These are phyloP conservation scores for Rhizophora apiculata DNA, from an alignment of 345 rosid genomes.

Conservation along the genomic window DNA sequence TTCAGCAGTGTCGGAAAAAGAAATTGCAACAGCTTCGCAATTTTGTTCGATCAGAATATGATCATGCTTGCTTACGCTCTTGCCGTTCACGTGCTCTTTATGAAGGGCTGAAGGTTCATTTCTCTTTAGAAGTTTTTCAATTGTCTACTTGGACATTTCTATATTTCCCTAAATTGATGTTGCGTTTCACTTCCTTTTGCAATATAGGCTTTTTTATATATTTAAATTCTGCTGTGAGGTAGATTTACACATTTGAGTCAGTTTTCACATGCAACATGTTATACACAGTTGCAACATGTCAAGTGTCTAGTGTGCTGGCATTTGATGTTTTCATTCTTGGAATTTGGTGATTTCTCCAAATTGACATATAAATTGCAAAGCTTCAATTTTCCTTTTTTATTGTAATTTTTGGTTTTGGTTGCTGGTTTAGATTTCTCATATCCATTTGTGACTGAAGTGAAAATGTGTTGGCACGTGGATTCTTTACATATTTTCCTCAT, in stretches of 20 bases:
- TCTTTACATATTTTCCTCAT: too few relatives aligned
- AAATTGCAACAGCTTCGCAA: constrained; percentile 91
- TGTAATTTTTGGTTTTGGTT: neutral
- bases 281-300: neutral
- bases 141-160: too few relatives aligned
- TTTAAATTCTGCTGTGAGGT: too few relatives aligned
- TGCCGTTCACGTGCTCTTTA: constrained; percentile 96
- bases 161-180: too few relatives aligned
- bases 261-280: too few relatives aligned
- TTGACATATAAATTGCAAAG: neutral
- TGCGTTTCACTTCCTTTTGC: too few relatives aligned
- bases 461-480: too few relatives aligned
- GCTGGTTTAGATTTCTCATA: too few relatives aligned
- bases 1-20: constrained; percentile 63
- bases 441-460: too few relatives aligned
- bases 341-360: neutral
- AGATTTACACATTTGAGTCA: too few relatives aligned
- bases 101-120: constrained; percentile 83
- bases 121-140: constrained; percentile 5
- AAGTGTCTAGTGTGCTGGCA: neutral
- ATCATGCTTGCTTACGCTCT: constrained; percentile 92
- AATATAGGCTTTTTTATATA: too few relatives aligned
- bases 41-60: constrained; percentile 91
- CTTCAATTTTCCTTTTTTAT: neutral
- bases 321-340: neutral